A percentile compares a stretch with the other conserved stretches of the same genome.
Conservation (phyloP, 2,329 filamentous ascomycete genomes). For the Endoconidiophora laricicola region DNA sequence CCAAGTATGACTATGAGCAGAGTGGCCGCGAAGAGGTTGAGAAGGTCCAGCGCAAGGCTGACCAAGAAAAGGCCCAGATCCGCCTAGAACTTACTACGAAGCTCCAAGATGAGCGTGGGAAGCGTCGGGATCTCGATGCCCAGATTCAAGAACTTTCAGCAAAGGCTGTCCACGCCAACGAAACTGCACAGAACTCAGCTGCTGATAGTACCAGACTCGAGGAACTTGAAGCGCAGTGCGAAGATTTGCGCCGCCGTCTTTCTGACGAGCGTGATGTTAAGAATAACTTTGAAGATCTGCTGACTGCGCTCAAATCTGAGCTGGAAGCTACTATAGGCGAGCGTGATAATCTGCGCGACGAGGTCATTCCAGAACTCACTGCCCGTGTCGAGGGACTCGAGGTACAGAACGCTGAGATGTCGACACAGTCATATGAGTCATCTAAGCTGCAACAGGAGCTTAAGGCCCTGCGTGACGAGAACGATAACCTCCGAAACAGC, state of each 20-base stretch:
- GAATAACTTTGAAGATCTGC: constrained; percentile 82
- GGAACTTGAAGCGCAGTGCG: constrained; percentile 65
- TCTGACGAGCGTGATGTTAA: constrained; percentile 75
- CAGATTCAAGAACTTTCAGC: constrained; percentile 73
- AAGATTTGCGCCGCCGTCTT: constrained; percentile 67
- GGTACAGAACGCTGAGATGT: constrained; percentile 52
- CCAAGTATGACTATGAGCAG: constrained; percentile 52
- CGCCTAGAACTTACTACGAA: constrained; percentile 72
- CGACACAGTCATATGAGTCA: constrained; percentile 62
- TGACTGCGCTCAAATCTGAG: constrained; percentile 69
- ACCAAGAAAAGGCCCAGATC: constrained; percentile 81
- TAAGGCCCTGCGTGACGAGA: constrained; percentile 50
- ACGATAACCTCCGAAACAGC: constrained; percentile 37
- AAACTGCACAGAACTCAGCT: constrained; percentile 36
- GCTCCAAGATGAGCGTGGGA: constrained; percentile 69
- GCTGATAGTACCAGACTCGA: constrained; percentile 46
- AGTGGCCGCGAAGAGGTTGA: constrained; percentile 54
- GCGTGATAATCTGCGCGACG: constrained; percentile 78
- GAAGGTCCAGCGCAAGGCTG: constrained; percentile 62
- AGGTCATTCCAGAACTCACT: constrained; percentile 64
- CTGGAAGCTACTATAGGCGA: constrained; percentile 71
- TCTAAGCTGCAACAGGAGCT: constrained; percentile 79
- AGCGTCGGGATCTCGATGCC: constrained; percentile 59
- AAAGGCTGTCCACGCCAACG: constrained; percentile 48
- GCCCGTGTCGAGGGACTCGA: constrained; percentile 66